These are phyloP conservation scores for Candida adriatica DNA, from an alignment of 805 yeast genomes.

Conservation along the genomic window DNA sequence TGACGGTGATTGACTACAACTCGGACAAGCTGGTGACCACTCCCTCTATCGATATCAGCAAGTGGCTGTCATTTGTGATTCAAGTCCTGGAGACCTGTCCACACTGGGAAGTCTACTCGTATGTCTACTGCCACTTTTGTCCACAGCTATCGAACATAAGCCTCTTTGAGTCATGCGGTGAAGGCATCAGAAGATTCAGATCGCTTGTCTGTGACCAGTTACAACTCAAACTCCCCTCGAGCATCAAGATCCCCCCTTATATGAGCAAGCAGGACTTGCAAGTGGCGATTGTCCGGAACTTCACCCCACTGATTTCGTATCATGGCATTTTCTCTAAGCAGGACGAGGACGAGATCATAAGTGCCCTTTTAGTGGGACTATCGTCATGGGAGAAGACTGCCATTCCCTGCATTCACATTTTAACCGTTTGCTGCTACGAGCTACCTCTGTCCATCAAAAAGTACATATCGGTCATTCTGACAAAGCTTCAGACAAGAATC, in stretches of 20 bases:
- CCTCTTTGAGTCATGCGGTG: constrained; percentile 38
- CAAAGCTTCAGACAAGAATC: constrained; percentile 68
- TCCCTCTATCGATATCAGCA: constrained; percentile 34
- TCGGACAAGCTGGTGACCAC: constrained; percentile 15
- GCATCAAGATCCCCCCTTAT: constrained; percentile 33
- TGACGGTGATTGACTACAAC: constrained; percentile 18
- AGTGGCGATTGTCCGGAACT: constrained; percentile 54
- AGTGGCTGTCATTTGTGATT: constrained; percentile 46
- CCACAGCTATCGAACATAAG: constrained; percentile 57
- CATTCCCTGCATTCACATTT: constrained; percentile 67
- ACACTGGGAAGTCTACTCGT: constrained; percentile 69
- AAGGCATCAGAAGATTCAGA: constrained; percentile 35
- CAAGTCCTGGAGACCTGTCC: constrained; percentile 44
- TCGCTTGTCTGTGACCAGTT: constrained; percentile 54
- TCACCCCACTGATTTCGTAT: constrained; percentile 59
- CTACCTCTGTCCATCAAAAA: constrained; percentile 68
- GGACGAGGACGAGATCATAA: constrained; percentile 59
- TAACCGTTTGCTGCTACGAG: constrained; percentile 76
- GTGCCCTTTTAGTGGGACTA: constrained; percentile 52
- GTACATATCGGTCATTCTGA: constrained; percentile 58
- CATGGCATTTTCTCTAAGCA: constrained; percentile 43
- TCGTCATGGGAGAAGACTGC: constrained; percentile 76
- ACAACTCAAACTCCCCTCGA: constrained; percentile 39
- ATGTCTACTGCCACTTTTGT: constrained; percentile 58
- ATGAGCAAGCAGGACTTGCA: constrained; percentile 56